phyloP scores from a whole-genome alignment of 441 rosid genomes.

The Heliophila coronopifolia region DNA sequence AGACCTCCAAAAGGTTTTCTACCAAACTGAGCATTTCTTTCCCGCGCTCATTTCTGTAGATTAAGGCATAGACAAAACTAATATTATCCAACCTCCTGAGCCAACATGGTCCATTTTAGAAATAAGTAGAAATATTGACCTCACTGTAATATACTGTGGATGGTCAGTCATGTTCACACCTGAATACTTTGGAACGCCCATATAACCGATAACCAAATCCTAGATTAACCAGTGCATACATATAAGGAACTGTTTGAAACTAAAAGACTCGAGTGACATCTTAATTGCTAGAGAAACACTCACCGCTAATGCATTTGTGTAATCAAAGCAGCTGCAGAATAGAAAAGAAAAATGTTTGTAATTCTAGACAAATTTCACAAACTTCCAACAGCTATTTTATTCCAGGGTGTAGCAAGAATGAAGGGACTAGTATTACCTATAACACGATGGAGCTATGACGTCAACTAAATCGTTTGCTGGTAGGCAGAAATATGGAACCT shows the following conservation, averaged over 20 bases:
- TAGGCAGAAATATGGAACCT: constrained; percentile 98
- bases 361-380: not conserved
- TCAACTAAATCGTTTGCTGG: constrained; percentile 92
- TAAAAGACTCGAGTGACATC: not conserved
- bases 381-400: not conserved
- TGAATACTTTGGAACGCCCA: constrained; percentile 93
- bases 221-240: constrained; percentile 21
- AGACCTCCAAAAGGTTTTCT: constrained; percentile 65
- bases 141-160: constrained; percentile 86
- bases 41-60: constrained; percentile 75
- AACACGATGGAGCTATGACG: constrained; percentile 96
- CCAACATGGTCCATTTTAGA: not conserved
- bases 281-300: constrained; percentile 32
- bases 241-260: not conserved
- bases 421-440: constrained; percentile 49
- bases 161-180: constrained; percentile 87
- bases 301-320: constrained; percentile 92
- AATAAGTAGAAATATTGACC: constrained; percentile 35
- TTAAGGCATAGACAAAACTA: constrained; percentile 14
- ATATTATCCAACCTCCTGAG: not conserved
- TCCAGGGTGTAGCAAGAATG: not conserved
- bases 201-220: constrained; percentile 95
- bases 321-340: constrained; percentile 81
- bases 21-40: constrained; percentile 81
- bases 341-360: constrained; percentile 12